Conservation (phyloP, 2,329 filamentous ascomycete genomes). For the Talaromyces sp. region DNA sequence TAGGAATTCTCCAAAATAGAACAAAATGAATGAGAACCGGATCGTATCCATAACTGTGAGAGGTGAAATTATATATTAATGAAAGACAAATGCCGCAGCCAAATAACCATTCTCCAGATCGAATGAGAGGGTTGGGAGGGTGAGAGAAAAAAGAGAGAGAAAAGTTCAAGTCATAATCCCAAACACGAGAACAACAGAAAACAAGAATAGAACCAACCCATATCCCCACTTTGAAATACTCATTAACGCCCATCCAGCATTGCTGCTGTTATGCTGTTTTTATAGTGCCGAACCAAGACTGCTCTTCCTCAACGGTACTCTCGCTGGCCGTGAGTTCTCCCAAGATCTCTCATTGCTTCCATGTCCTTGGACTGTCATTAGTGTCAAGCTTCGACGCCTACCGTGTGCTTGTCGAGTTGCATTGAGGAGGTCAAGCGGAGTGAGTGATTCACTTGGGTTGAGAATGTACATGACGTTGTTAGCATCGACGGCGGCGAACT, state of each 20-base stretch:
- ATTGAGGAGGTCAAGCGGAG: slow-evolving; percentile 26
- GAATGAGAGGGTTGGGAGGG: neutral
- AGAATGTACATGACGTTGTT: slow-evolving; percentile 29
- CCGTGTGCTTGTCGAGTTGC: slow-evolving; percentile 19
- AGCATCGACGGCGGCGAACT: slow-evolving; percentile 27
- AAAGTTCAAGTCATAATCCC: neutral
- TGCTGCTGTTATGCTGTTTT: neutral
- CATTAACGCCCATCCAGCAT: neutral
- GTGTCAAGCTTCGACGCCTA: neutral
- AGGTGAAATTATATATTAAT: neutral
- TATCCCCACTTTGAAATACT: neutral
- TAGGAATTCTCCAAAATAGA: neutral
- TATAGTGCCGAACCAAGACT: neutral
- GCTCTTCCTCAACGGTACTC: neutral
- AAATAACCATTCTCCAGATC: neutral
- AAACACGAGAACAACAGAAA: neutral
- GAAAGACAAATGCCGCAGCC: neutral
- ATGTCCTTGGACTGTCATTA: neutral
- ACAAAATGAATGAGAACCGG: neutral
- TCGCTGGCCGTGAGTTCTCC: neutral
- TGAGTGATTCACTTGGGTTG: slow-evolving; percentile 19
- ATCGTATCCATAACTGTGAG: neutral
- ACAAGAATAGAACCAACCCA: neutral
- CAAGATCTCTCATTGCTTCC: neutral
- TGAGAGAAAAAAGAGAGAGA: neutral